Evolutionary conservation across 208 protist genomes (phyloP).

Genomic region (Leishmania martiniquensis): DNA sequence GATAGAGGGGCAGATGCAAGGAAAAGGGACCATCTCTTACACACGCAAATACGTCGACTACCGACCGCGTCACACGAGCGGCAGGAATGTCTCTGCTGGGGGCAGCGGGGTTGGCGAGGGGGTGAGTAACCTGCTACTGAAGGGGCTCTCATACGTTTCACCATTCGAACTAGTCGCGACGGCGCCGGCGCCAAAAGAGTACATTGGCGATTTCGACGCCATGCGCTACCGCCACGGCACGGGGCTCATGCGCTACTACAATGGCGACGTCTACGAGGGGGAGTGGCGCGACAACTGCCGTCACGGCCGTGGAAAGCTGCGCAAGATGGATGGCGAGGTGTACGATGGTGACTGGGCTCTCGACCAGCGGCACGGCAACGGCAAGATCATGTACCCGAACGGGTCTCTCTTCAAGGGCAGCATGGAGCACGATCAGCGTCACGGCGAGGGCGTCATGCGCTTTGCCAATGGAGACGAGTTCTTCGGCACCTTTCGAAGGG

Average conservation of each 20-base stretch:
- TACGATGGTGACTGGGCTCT: constrained; percentile 81
- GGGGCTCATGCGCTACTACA: constrained; percentile 72
- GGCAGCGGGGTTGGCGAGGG: constrained; percentile 8
- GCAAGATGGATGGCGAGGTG: constrained; percentile 46
- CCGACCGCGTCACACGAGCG: constrained; percentile 10
- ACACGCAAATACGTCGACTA: constrained; percentile 38
- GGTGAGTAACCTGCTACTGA: constrained; percentile 52
- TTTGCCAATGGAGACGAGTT: constrained; percentile 90
- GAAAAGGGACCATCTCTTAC: constrained; percentile 41
- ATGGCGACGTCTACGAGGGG: constrained; percentile 87
- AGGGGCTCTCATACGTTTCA: constrained; percentile 71
- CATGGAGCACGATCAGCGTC: constrained; percentile 60
- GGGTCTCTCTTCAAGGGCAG: constrained; percentile 76
- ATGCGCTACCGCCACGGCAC: constrained; percentile 65
- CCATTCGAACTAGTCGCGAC: constrained; percentile 60
- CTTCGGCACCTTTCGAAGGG: constrained; percentile 66
- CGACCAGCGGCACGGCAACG: constrained; percentile 78
- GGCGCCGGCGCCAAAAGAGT: constrained; percentile 57
- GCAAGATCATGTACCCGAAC: constrained; percentile 64
- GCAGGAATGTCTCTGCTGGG: neutral
- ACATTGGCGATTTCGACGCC: constrained; percentile 71
- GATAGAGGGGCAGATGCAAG: constrained; percentile 41
- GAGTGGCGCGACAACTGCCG: constrained; percentile 74
- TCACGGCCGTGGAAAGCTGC: constrained; percentile 58
- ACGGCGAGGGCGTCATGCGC: constrained; percentile 81